Percentiles rank a stretch among this genome's conserved stretches.
Conservation (phyloP, 2,329 filamentous ascomycete species). For the Gnomoniopsis smithogilvyi region DNA sequence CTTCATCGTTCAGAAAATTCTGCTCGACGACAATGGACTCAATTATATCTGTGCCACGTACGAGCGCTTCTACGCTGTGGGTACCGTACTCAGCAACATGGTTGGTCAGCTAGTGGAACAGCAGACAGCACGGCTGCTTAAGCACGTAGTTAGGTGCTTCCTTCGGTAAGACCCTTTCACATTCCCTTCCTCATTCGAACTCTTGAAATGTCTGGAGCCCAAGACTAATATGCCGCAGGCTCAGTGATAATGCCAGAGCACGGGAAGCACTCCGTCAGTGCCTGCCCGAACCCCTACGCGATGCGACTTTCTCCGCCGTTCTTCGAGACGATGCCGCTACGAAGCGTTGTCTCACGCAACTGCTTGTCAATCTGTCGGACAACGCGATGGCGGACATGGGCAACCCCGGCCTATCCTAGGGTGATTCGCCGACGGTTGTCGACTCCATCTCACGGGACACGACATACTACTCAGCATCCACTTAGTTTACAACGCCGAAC, state of each 20-base stretch:
- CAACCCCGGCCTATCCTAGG: conserved; percentile 21
- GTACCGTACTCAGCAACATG: conserved; percentile 98
- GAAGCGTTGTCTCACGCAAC: conserved; percentile 94
- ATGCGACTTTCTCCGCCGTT: conserved; percentile 95
- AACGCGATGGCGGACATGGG: conserved; percentile 55
- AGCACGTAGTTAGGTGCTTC: conserved; percentile 97
- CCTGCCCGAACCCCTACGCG: conserved; percentile 95
- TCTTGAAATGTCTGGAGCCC: background rate
- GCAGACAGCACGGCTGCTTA: conserved; percentile 90
- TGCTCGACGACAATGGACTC: conserved; percentile 92
- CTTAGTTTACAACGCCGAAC: background rate
- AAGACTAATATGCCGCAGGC: conserved; percentile 42
- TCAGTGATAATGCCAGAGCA: conserved; percentile 94
- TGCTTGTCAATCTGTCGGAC: conserved; percentile 94
- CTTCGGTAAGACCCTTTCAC: conserved; percentile 63
- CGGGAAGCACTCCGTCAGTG: conserved; percentile 94
- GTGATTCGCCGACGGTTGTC: conserved; percentile 5
- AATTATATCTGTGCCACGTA: conserved; percentile 99
- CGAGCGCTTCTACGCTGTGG: conserved; percentile 96
- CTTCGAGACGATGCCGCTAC: conserved; percentile 95
- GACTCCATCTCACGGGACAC: background rate
- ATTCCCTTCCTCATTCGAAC: background rate
- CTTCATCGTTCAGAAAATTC: conserved; percentile 98
- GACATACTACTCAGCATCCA: background rate
- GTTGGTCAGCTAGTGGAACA: conserved; percentile 96